These are phyloP conservation scores for Metarhizium guizhouense DNA, from an alignment of 2,329 filamentous ascomycete species.

Conservation along the genomic window DNA sequence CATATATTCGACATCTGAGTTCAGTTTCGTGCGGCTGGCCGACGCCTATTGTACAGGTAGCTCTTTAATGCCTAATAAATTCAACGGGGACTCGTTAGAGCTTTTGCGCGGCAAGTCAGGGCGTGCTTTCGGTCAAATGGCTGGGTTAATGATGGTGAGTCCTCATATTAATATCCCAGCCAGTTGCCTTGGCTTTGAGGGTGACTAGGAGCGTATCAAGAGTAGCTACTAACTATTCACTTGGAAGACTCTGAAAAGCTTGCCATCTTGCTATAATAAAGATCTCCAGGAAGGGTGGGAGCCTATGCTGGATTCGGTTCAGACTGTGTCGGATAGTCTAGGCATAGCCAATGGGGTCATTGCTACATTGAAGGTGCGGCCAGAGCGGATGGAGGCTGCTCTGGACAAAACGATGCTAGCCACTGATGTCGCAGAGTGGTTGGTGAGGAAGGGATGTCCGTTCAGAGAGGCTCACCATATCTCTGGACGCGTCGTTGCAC, in stretches of 20 bases:
- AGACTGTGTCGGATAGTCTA: conserved; percentile 72
- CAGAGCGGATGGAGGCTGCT: conserved; percentile 69
- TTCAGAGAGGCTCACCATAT: conserved; percentile 79
- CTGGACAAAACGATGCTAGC: conserved; percentile 80
- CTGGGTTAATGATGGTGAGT: conserved; percentile 48
- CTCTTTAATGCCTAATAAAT: conserved; percentile 75
- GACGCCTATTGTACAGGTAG: conserved; percentile 75
- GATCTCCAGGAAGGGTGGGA: conserved; percentile 84
- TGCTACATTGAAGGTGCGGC: conserved; percentile 58
- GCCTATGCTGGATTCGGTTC: conserved; percentile 76
- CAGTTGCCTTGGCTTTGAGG: no score
- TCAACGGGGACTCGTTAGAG: conserved; percentile 23
- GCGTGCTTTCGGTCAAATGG: conserved; percentile 71
- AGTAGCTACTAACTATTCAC: no score
- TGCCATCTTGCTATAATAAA: conserved; percentile 83
- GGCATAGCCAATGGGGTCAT: conserved; percentile 77
- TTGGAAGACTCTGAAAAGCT: conserved; percentile 44
- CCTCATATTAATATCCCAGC: no score
- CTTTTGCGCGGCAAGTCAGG: conserved; percentile 29
- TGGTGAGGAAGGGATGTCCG: conserved; percentile 58
- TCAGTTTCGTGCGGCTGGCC: conserved; percentile 65
- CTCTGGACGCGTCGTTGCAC: conserved; percentile 51
- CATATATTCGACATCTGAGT: conserved; percentile 69
- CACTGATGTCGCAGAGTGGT: conserved; percentile 56
- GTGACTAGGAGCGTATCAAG: no score